Conservation (phyloP, 2,329 filamentous ascomycete genomes). For the Lomentospora prolificans region DNA sequence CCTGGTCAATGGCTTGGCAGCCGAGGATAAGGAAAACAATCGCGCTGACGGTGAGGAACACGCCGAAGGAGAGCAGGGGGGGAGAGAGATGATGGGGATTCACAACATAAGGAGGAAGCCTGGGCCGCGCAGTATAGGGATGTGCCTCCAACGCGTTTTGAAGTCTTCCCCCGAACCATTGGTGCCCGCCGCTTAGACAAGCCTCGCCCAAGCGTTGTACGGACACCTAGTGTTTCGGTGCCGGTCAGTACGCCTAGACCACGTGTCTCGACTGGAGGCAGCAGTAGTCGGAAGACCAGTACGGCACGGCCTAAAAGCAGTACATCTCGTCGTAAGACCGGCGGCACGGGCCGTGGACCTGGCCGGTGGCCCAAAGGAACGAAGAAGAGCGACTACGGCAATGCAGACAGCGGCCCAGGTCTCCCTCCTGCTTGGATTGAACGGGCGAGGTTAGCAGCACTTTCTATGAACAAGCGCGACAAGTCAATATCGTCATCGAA, state of each 20-base stretch:
- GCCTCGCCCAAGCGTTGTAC: conserved; percentile 31
- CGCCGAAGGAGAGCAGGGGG: conserved; percentile 16
- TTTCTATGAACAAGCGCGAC: neutral
- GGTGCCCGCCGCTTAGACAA: conserved; percentile 38
- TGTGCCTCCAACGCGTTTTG: conserved; percentile 64
- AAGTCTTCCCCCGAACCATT: conserved; percentile 62
- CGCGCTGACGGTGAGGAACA: conserved; percentile 17
- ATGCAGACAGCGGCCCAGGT: conserved; percentile 55
- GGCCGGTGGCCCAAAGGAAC: conserved; percentile 60
- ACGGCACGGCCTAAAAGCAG: conserved; percentile 30
- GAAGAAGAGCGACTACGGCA: conserved; percentile 59
- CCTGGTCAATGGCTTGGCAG: neutral
- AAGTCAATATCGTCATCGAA: conserved; percentile 9
- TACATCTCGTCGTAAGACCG: conserved; percentile 41
- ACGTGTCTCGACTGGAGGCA: neutral
- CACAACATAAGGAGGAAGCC: conserved; percentile 14
- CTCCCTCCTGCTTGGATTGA: conserved; percentile 45
- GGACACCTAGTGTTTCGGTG: conserved; percentile 22
- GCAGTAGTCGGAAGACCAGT: conserved; percentile 19
- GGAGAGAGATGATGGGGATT: neutral
- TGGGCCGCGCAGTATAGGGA: conserved; percentile 40
- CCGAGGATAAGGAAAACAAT: conserved; percentile 17
- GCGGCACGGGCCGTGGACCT: conserved; percentile 54
- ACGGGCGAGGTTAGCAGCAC: neutral
- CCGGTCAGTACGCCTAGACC: neutral